These are phyloP conservation scores for Pichia sp. DNA, from an alignment of 1,139 yeast genomes.

Conservation along the genomic window DNA sequence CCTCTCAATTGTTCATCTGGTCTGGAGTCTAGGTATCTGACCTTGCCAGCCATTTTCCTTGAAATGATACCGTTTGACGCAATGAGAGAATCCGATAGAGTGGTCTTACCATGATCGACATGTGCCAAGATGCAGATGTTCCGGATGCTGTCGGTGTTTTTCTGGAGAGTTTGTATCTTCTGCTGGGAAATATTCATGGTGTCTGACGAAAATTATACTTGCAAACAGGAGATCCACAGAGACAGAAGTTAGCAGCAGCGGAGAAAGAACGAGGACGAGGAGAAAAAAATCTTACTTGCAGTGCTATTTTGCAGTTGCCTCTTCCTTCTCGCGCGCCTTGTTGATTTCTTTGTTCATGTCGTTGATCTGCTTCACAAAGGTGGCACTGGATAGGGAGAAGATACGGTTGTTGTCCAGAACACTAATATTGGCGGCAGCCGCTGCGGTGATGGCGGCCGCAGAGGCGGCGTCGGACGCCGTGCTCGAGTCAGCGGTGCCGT, in stretches of 20 bases:
- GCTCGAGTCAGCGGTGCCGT: conserved; percentile 4
- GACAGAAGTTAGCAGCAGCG: background rate
- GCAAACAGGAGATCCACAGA: no score
- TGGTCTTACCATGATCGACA: conserved; percentile 98
- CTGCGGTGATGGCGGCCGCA: background rate
- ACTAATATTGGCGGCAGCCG: conserved; percentile 5
- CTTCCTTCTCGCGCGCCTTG: background rate
- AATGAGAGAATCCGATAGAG: conserved; percentile 83
- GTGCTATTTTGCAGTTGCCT: background rate
- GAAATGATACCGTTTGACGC: conserved; percentile 97
- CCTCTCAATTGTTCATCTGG: conserved; percentile 96
- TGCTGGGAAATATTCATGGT: conserved; percentile 55
- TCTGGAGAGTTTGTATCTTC: conserved; percentile 62
- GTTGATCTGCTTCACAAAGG: conserved; percentile 10
- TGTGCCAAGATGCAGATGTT: conserved; percentile 96
- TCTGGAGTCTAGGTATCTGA: conserved; percentile 86
- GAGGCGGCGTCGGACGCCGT: background rate
- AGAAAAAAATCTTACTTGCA: background rate
- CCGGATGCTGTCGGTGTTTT: conserved; percentile 63
- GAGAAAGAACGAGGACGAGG: background rate
- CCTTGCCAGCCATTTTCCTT: conserved; percentile 90
- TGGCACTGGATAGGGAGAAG: conserved; percentile 14
- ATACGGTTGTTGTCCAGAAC: conserved; percentile 5
- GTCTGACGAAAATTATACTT: no score
- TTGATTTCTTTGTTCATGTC: background rate